Evolutionary conservation across 495 filamentous ascomycete genomes (phyloP), one percentile per base, ranked within the genome.

Genomic region (Penicillium desertorum): DNA sequence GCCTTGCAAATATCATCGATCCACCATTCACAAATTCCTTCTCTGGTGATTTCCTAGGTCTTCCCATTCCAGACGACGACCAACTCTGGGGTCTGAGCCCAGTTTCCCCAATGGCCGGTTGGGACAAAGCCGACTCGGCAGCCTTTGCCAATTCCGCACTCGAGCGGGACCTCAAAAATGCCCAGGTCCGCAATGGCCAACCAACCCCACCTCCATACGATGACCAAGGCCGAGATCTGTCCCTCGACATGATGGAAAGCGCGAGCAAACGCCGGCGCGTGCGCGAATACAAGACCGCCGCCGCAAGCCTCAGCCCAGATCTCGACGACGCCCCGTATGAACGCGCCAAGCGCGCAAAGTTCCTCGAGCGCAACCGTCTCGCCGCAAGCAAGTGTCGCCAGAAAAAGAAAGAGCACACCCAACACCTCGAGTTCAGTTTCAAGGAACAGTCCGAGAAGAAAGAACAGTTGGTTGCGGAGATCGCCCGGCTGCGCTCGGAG

Each of bases 321-420:
- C 59, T 70, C 30, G 67, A 71, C 20, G 61, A 59, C n/a, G 61
- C 63, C 2, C 63, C 57, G 3, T 64, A 63, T 6, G 69, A 72
- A 9, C 62, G 62, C 16, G 64, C 59, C 3, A 73, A 75, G 49
- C 68, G 74, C 10, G 71, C 71, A 30, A 75, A 76, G 78, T 85
- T 90, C 66, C 79, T 94, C 27, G 88, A 94, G 64, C 83, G 89
- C 23, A 96, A 96, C 64, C 83, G 91, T 5, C 67, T 92, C 5
- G 91, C 91, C 5, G 91, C 91, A 0, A 90, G 83, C 71, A 96
- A 95, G 62, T 95, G 91, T 66, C 83, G 91, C 3, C 84, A 88
- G 67, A 93, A 92, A 79, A 93, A 94, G 72, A 95, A 93, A 67
- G 82, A 86, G 60, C 86, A 84, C 69, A 85, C 86, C 7, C 73